These are phyloP conservation scores for Trebouxia sp. DNA, from an alignment of 139 green algal species.

Conservation along the genomic window DNA sequence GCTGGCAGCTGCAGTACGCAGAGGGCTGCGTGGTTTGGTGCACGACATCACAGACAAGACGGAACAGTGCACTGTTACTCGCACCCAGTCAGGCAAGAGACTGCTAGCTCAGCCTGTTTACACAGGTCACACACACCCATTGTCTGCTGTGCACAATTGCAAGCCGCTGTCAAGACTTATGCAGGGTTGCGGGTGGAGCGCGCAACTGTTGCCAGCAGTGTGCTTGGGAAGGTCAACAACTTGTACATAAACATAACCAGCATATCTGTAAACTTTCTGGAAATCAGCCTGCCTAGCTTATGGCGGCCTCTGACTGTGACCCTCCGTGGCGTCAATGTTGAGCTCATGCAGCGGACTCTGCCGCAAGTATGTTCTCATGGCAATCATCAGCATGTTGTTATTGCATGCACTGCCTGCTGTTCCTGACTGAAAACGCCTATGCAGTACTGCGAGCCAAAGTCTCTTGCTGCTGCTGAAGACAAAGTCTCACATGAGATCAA, in stretches of 20 bases:
- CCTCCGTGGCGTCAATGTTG: slow-evolving; percentile 13
- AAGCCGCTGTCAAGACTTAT: too few relatives aligned
- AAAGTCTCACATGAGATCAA: slow-evolving; percentile 16
- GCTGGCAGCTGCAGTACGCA: slow-evolving; percentile 4
- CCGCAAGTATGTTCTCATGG: slow-evolving; percentile 31
- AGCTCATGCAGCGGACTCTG: slow-evolving; percentile 46
- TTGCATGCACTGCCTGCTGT: too few relatives aligned
- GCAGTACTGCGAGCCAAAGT: slow-evolving; percentile 27
- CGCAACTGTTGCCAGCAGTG: background rate
- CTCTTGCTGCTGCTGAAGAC: background rate
- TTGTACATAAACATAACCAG: slow-evolving; percentile 13
- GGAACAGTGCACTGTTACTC: background rate
- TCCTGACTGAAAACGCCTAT: background rate
- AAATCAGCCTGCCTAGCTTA: slow-evolving; percentile 43
- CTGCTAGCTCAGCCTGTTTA: background rate
- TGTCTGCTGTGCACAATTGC: too few relatives aligned
- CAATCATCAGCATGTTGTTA: too few relatives aligned
- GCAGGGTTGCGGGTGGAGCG: slow-evolving; percentile 38
- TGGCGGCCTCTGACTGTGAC: slow-evolving; percentile 34
- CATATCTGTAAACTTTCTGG: slow-evolving; percentile 20
- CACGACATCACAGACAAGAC: background rate
- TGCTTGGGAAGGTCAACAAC: slow-evolving; percentile 11
- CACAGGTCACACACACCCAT: too few relatives aligned
- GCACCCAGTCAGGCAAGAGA: background rate
- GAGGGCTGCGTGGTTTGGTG: background rate